These are phyloP conservation scores for Globisporangium heterothallicum DNA, from an alignment of 352 stramenopile species.

Conservation along the genomic window DNA sequence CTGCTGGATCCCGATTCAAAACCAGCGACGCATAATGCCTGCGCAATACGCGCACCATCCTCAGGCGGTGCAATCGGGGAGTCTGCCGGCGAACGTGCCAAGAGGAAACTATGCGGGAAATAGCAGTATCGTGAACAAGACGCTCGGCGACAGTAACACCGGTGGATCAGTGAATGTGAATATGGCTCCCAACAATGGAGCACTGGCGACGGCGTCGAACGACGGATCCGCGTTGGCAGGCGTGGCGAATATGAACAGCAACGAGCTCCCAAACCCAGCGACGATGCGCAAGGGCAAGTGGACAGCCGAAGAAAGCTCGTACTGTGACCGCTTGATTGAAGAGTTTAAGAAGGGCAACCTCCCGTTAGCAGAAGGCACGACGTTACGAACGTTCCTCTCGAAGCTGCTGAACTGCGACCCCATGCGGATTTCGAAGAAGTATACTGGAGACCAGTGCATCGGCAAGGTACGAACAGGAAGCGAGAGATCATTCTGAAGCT, in stretches of 20 bases:
- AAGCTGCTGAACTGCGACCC: conserved; percentile 98
- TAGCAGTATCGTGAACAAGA: not conserved
- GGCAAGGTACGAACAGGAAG: conserved; percentile 80
- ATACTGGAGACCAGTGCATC: conserved; percentile 97
- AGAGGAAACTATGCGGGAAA: conserved; percentile 1
- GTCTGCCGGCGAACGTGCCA: conserved; percentile 1
- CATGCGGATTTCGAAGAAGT: conserved; percentile 99
- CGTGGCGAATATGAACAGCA: conserved; percentile 4
- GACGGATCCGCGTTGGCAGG: not conserved
- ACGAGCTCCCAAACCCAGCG: conserved; percentile 11
- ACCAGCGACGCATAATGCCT: conserved; percentile 38
- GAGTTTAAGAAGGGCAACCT: conserved; percentile 97
- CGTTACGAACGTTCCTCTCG: conserved; percentile 95
- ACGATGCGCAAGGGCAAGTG: conserved; percentile 94
- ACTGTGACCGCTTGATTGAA: conserved; percentile 95
- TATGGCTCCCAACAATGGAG: not conserved
- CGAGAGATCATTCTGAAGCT: not conserved
- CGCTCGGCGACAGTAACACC: not conserved
- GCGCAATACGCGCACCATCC: conserved; percentile 9
- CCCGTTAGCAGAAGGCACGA: conserved; percentile 96
- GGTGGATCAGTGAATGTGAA: not conserved
- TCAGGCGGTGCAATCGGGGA: not conserved
- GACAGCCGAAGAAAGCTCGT: conserved; percentile 95
- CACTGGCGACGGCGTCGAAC: conserved; percentile 4
- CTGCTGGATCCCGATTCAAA: conserved; percentile 71